These are phyloP conservation scores for Chamaecyparis obtusa DNA, from an alignment of 75 land plant genomes.

Conservation along the genomic window DNA sequence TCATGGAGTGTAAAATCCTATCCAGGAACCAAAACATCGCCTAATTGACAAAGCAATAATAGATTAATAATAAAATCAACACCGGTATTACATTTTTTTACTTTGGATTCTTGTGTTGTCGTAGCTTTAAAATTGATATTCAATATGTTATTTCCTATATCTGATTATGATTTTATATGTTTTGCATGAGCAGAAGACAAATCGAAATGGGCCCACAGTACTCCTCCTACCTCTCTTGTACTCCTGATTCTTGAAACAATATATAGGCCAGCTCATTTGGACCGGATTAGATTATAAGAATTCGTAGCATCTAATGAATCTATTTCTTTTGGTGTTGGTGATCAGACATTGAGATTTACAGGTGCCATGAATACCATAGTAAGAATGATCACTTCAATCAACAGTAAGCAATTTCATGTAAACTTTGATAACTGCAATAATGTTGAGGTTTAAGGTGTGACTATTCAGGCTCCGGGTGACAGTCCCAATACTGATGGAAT, in stretches of 20 bases:
- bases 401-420: constrained; percentile 65
- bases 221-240: neutral
- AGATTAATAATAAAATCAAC: too few species aligned
- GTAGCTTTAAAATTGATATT: too few species aligned
- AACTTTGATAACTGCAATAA: constrained; percentile 37
- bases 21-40: too few species aligned
- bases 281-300: too few species aligned
- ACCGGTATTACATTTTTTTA: too few species aligned
- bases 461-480: constrained; percentile 44
- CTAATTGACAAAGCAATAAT: too few species aligned
- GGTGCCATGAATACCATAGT: constrained; percentile 25
- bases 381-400: constrained; percentile 42
- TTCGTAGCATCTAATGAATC: neutral
- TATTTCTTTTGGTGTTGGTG: neutral
- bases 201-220: neutral
- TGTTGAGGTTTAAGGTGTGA: constrained; percentile 32
- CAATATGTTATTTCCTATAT: too few species aligned
- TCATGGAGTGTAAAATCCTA: too few species aligned
- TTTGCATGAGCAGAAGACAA: neutral
- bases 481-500: constrained; percentile 94
- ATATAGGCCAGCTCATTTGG: too few species aligned
- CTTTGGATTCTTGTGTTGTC: too few species aligned
- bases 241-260: too few species aligned
- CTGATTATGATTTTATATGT: neutral
- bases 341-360: constrained; percentile 49